These are phyloP conservation scores for Ogataea ramenticola DNA, from an alignment of 805 yeast species.

Conservation along the genomic window DNA sequence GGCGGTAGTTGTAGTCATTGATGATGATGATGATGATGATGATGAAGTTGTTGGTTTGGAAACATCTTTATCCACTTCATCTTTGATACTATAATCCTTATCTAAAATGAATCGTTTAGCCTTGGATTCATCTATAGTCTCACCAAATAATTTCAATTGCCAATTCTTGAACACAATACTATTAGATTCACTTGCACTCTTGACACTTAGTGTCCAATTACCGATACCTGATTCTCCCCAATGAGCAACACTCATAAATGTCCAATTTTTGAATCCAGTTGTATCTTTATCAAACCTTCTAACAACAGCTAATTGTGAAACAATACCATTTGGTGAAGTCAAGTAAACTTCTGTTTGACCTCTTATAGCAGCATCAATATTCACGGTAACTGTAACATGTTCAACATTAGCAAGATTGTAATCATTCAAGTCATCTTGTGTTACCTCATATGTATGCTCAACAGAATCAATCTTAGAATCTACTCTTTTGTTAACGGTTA, in stretches of 20 bases:
- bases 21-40: background rate
- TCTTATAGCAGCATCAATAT: constrained; percentile 54
- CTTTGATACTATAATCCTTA: constrained; percentile 36
- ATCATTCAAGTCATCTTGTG: constrained; percentile 38
- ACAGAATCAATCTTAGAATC: constrained; percentile 14
- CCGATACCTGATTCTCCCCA: constrained; percentile 89
- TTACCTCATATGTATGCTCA: constrained; percentile 37
- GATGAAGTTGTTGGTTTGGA: constrained; percentile 1
- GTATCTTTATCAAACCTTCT: constrained; percentile 51
- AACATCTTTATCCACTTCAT: constrained; percentile 10
- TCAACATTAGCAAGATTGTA: constrained; percentile 69
- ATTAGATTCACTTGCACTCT: constrained; percentile 32
- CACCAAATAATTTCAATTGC: constrained; percentile 82
- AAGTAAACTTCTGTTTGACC: constrained; percentile 65
- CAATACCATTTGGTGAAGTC: constrained; percentile 67
- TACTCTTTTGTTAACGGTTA: constrained; percentile 24
- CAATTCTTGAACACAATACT: constrained; percentile 49
- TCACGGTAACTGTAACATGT: constrained; percentile 78
- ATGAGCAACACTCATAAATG: constrained; percentile 95
- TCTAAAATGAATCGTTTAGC: constrained; percentile 50
- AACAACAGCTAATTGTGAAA: constrained; percentile 64
- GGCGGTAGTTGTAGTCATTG: too few relatives aligned
- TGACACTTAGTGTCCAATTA: constrained; percentile 69
- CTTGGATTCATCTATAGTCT: constrained; percentile 53
- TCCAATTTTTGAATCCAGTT: constrained; percentile 74